Conservation (phyloP, 306 rosid species). For the Corylus avellana region DNA sequence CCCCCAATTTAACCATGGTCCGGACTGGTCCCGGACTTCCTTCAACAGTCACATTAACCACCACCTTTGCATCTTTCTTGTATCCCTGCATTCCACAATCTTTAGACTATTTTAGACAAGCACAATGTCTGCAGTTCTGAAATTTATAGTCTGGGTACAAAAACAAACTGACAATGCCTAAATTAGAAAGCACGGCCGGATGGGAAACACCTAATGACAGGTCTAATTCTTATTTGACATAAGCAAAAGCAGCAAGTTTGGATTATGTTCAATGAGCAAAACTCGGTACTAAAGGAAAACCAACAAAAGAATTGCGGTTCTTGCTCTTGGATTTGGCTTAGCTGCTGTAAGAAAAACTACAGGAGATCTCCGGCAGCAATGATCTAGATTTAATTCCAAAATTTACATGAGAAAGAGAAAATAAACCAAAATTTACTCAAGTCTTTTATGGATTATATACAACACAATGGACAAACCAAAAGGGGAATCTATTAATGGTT, state of each 20-base stretch:
- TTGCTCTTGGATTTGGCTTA: not conserved
- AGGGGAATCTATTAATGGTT: not conserved
- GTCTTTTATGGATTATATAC: not conserved
- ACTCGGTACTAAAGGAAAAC: not conserved
- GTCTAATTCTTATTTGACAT: not conserved
- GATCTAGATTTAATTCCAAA: too few relatives aligned
- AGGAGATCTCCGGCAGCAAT: too few relatives aligned
- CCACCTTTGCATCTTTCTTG: conserved; percentile 83
- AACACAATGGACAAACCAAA: not conserved
- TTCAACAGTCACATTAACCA: conserved; percentile 78
- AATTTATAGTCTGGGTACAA: not conserved
- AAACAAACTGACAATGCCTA: not conserved
- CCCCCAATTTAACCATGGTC: conserved; percentile 75
- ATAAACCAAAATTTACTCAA: too few relatives aligned
- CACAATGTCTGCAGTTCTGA: not conserved
- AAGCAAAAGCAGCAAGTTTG: not conserved
- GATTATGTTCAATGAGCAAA: not conserved
- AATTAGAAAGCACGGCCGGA: not conserved
- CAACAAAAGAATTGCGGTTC: not conserved
- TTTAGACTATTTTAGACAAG: not conserved
- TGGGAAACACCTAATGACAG: not conserved
- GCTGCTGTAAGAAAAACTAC: too few relatives aligned
- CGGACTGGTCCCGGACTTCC: conserved; percentile 88
- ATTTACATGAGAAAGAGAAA: too few relatives aligned
- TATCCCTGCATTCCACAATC: conserved; percentile 38